Evolutionary conservation across 306 rosid genomes (phyloP).

Genomic region (Hippophae tibetana): DNA sequence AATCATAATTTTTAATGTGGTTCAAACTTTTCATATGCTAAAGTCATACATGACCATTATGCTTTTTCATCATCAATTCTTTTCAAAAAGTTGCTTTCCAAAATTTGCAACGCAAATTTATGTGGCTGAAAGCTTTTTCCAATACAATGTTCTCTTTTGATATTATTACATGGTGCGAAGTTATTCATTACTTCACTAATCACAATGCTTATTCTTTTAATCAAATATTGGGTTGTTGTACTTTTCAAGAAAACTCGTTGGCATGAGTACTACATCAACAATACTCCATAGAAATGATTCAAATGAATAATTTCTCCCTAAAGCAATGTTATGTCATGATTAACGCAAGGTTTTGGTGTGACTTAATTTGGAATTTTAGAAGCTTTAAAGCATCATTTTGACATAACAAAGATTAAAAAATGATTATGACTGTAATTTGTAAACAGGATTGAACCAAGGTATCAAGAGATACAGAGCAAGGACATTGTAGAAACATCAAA

Average conservation of each 20-base stretch:
- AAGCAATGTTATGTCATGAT: neutral
- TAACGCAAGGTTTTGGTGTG: neutral
- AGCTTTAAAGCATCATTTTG: too few species aligned
- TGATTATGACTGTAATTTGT: neutral
- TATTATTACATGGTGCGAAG: neutral
- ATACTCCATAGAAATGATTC: too few species aligned
- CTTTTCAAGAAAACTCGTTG: too few species aligned
- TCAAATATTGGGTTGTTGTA: too few species aligned
- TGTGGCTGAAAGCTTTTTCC: conserved; percentile 13
- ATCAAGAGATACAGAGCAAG: conserved; percentile 74
- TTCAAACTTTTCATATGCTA: conserved; percentile 11
- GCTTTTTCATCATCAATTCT: conserved; percentile 31
- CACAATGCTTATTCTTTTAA: too few species aligned
- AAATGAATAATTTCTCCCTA: neutral
- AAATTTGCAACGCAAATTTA: conserved; percentile 11
- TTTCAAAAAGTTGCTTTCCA: conserved; percentile 38
- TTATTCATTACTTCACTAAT: too few species aligned
- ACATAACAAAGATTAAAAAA: too few species aligned
- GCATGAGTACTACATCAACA: too few species aligned
- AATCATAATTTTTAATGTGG: neutral
- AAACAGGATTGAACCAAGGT: conserved; percentile 82
- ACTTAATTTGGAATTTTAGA: neutral
- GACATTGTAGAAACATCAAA: conserved; percentile 52
- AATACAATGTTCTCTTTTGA: conserved; percentile 12
- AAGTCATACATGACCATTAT: conserved; percentile 10